phyloP scores from a whole-genome alignment of 75 land plant species.

The Pinus tabuliformis region DNA sequence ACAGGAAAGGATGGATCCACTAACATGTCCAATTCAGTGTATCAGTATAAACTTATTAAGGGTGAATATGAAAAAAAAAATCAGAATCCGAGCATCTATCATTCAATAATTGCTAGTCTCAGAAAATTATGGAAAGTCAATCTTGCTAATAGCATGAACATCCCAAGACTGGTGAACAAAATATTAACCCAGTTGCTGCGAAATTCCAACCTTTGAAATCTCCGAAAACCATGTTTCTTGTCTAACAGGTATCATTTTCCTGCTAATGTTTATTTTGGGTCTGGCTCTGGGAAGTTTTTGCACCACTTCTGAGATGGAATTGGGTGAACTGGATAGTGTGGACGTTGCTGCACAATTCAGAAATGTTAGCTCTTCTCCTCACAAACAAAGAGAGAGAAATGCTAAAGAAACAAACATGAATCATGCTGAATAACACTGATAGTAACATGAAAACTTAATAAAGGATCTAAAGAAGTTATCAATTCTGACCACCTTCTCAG shows the following conservation, averaged over 20 bases:
- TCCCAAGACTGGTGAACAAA: no score
- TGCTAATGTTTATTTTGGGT: slow-evolving; percentile 8
- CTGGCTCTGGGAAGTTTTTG: slow-evolving; percentile 50
- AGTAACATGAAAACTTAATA: background rate
- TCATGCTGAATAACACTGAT: background rate
- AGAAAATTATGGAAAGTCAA: no score
- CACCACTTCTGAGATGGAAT: slow-evolving; percentile 86
- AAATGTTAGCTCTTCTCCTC: background rate
- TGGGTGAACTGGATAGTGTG: slow-evolving; percentile 60
- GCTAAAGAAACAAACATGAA: background rate
- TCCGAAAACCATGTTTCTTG: background rate
- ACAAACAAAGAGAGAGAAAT: background rate
- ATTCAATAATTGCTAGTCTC: no score
- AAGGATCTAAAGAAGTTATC: background rate
- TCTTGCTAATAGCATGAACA: no score
- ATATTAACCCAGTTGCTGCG: no score
- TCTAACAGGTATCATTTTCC: background rate
- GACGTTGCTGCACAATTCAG: slow-evolving; percentile 59
- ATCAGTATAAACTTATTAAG: no score
- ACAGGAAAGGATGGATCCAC: no score
- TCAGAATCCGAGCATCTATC: no score
- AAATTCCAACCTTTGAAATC: background rate
- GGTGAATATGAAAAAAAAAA: no score
- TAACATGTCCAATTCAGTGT: no score
- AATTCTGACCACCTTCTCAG: background rate